These are phyloP conservation scores for Pichia sporocuriosa DNA, from an alignment of 805 yeast genomes.

Conservation along the genomic window DNA sequence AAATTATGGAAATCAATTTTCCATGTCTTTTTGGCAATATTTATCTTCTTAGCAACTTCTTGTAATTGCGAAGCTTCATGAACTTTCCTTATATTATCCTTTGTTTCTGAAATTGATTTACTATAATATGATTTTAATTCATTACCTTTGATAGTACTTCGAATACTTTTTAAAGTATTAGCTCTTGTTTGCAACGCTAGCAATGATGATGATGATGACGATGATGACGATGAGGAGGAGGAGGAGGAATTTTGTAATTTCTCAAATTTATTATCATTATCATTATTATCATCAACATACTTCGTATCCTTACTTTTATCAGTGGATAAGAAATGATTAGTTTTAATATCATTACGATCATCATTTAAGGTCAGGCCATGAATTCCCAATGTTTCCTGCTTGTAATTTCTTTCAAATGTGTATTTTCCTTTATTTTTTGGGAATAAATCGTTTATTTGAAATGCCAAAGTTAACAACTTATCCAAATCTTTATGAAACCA, in stretches of 20 bases:
- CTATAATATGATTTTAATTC: constrained; percentile 2
- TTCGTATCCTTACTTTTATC: too few relatives aligned
- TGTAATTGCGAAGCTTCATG: not conserved
- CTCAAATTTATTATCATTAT: too few relatives aligned
- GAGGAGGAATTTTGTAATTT: too few relatives aligned
- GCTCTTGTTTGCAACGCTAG: not conserved
- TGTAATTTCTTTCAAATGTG: not conserved
- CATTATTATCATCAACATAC: too few relatives aligned
- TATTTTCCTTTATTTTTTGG: not conserved
- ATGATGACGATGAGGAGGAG: too few relatives aligned
- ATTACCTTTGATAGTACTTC: constrained; percentile 1
- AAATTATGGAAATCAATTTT: constrained; percentile 54
- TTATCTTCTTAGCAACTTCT: not conserved
- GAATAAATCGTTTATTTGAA: constrained; percentile 20
- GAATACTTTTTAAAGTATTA: not conserved
- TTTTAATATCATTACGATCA: too few relatives aligned
- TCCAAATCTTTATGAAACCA: constrained; percentile 40
- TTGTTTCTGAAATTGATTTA: not conserved
- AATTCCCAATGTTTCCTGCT: too few relatives aligned
- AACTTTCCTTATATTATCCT: not conserved
- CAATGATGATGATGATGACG: too few relatives aligned
- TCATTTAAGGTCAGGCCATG: too few relatives aligned
- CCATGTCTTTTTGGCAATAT: constrained; percentile 16
- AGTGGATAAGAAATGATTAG: too few relatives aligned
- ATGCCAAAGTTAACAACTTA: constrained; percentile 33